phyloP scores from a whole-genome alignment of 768 basidiomycete species.

The Kwoniella sp. region DNA sequence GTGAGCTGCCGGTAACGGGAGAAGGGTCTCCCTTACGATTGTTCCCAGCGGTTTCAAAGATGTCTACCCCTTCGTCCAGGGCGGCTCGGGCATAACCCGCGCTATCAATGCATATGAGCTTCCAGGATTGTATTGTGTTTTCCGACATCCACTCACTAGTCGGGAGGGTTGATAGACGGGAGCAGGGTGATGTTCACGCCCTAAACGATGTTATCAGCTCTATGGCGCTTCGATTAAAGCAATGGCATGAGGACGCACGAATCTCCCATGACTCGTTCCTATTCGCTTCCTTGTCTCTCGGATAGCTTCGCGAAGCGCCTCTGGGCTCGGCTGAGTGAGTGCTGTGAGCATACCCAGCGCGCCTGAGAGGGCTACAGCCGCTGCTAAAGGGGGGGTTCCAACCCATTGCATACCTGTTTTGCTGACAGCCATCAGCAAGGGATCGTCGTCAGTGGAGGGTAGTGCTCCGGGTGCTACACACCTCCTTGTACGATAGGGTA shows the following conservation, averaged over 20 bases:
- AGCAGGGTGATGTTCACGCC: slow-evolving; percentile 80
- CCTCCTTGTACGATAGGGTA: slow-evolving; percentile 48
- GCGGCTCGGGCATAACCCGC: slow-evolving; percentile 61
- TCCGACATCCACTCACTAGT: slow-evolving; percentile 67
- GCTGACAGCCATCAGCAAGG: neutral
- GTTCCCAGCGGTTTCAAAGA: slow-evolving; percentile 92
- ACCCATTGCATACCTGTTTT: slow-evolving; percentile 60
- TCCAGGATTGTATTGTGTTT: neutral
- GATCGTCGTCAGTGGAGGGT: too few species aligned
- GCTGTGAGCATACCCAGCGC: slow-evolving; percentile 76
- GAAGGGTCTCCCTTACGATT: slow-evolving; percentile 65
- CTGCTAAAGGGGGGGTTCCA: slow-evolving; percentile 64
- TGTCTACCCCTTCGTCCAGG: slow-evolving; percentile 80
- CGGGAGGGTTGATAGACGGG: slow-evolving; percentile 85
- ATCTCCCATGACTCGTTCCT: slow-evolving; percentile 32
- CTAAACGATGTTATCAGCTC: slow-evolving; percentile 67
- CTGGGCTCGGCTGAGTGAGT: slow-evolving; percentile 82
- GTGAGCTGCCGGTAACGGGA: neutral
- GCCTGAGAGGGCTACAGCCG: slow-evolving; percentile 43
- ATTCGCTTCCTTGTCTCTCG: slow-evolving; percentile 68
- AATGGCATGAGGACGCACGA: slow-evolving; percentile 28
- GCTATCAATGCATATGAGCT: slow-evolving; percentile 12
- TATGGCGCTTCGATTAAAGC: neutral
- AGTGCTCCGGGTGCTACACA: slow-evolving; percentile 2
- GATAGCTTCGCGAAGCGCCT: slow-evolving; percentile 77